Conservation (phyloP, 2,329 filamentous ascomycete genomes). For the Akanthomyces lecanii region DNA sequence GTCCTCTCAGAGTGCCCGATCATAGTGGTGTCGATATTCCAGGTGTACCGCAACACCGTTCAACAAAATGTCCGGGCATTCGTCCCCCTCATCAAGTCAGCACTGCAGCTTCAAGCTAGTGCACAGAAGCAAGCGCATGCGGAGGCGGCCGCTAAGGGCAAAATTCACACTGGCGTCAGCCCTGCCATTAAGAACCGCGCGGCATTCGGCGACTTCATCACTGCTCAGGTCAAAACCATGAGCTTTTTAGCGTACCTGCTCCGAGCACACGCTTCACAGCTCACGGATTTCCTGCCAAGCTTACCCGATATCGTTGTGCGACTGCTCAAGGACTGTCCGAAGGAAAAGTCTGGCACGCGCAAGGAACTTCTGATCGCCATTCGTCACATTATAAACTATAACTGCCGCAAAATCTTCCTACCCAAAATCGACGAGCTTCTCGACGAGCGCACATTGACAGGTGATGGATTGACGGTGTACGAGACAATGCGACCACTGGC, state of each 20-base stretch:
- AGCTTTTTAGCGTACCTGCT: constrained; percentile 94
- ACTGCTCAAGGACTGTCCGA: constrained; percentile 85
- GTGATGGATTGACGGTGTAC: constrained; percentile 92
- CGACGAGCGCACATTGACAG: constrained; percentile 90
- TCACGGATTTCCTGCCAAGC: constrained; percentile 81
- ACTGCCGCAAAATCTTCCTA: constrained; percentile 91
- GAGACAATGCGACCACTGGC: constrained; percentile 93
- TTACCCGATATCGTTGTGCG: constrained; percentile 88
- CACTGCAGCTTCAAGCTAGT: constrained; percentile 82
- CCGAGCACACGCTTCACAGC: constrained; percentile 78
- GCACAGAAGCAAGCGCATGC: constrained; percentile 89
- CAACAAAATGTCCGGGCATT: constrained; percentile 84
- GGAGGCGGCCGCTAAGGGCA: constrained; percentile 73
- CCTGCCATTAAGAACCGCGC: constrained; percentile 88
- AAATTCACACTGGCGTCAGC: constrained; percentile 88
- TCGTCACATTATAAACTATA: constrained; percentile 98
- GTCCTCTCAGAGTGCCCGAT: constrained; percentile 97
- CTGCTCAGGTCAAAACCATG: constrained; percentile 98
- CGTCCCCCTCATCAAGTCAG: constrained; percentile 88
- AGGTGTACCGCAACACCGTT: constrained; percentile 79
- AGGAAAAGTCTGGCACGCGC: constrained; percentile 87
- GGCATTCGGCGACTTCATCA: constrained; percentile 96
- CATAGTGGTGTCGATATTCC: constrained; percentile 97
- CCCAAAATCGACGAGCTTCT: constrained; percentile 92
- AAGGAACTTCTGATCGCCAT: constrained; percentile 97